phyloP scores from a whole-genome alignment of 2,329 filamentous ascomycete species.

The Peltaster fructicola region DNA sequence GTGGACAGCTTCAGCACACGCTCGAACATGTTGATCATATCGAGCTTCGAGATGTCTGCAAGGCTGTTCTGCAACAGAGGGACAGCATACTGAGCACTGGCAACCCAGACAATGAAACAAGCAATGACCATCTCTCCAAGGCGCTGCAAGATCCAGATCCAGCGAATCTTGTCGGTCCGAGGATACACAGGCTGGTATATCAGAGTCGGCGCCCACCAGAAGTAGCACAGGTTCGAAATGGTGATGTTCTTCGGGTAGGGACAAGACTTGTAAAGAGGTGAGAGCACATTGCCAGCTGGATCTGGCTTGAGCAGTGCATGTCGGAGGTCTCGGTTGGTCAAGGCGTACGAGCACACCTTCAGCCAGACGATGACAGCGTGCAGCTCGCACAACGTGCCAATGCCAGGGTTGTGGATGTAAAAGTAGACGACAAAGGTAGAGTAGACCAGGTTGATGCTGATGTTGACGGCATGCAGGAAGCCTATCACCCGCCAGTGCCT shows the following conservation, averaged over 20 bases:
- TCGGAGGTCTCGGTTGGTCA: slow-evolving; percentile 88
- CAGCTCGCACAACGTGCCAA: slow-evolving; percentile 76
- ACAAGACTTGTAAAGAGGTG: slow-evolving; percentile 63
- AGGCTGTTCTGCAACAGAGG: slow-evolving; percentile 81
- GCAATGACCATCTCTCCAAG: slow-evolving; percentile 60
- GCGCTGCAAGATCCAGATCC: slow-evolving; percentile 74
- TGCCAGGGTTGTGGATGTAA: slow-evolving; percentile 78
- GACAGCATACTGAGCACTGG: slow-evolving; percentile 82
- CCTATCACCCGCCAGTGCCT: slow-evolving; percentile 56
- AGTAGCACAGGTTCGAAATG: slow-evolving; percentile 72
- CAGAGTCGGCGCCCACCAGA: slow-evolving; percentile 94
- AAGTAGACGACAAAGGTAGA: slow-evolving; percentile 80
- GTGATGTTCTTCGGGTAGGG: slow-evolving; percentile 89
- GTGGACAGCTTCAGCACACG: slow-evolving; percentile 88
- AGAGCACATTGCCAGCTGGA: slow-evolving; percentile 53
- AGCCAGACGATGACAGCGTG: slow-evolving; percentile 93
- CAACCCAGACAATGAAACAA: slow-evolving; percentile 85
- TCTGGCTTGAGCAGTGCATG: slow-evolving; percentile 61
- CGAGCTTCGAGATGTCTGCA: slow-evolving; percentile 65
- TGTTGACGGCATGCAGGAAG: slow-evolving; percentile 65
- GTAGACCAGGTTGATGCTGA: slow-evolving; percentile 60
- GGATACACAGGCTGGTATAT: slow-evolving; percentile 97
- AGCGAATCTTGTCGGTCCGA: slow-evolving; percentile 61
- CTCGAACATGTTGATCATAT: slow-evolving; percentile 68
- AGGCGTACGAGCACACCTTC: slow-evolving; percentile 88